Evolutionary conservation across 148 eudicot species (phyloP), one percentile per base, ranked within the genome.

Genomic region (Rhododendron williamsianum): DNA sequence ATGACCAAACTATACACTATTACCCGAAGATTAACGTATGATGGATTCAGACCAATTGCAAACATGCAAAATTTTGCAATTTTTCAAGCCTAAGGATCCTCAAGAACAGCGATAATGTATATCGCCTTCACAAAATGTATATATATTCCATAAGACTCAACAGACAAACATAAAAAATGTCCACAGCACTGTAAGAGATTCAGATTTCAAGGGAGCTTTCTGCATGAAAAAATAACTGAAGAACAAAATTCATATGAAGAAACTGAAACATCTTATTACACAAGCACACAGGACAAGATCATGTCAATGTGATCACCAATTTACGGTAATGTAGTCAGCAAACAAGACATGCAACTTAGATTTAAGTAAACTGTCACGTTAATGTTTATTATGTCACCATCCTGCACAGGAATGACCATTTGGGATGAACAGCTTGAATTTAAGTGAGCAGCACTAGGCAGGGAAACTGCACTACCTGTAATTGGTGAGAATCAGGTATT

Each of bases 351-450:
- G 43, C 38, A 87, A 87, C 81, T 83, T 93, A 96, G 98, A 92
- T 96, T 93, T 81, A 96, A 84, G 91, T 93, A 96, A 79, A 96
- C 99, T 0, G 99, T 96, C 86, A 96, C 98, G 10, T 96, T 98
- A 88, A 96, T 96, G 90, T 96, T 96, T 84, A 96, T 93, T 86
- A 96, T 96, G 89, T 96, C 99, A 21, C 99, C 99, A 91, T 93
- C 98, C 98, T 96, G 97, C 92, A 92, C 25, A 74, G 41, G 60
- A 80, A 90, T 76, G 19, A 78, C 60, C 35, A 84, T 83, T 86
- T 86, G 15, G 86, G n/a, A 88, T 63, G 21, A 83, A 81, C 48
- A 19, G 4, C 36, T 69, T 69, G 13, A 15, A 52, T 46, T 82
- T 46, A 33, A 65, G 38, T 25, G n/a, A 65, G 52, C 46, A 80